phyloP scores from a whole-genome alignment of 164 flowering plant genomes.

The Tinospora cordifolia region DNA sequence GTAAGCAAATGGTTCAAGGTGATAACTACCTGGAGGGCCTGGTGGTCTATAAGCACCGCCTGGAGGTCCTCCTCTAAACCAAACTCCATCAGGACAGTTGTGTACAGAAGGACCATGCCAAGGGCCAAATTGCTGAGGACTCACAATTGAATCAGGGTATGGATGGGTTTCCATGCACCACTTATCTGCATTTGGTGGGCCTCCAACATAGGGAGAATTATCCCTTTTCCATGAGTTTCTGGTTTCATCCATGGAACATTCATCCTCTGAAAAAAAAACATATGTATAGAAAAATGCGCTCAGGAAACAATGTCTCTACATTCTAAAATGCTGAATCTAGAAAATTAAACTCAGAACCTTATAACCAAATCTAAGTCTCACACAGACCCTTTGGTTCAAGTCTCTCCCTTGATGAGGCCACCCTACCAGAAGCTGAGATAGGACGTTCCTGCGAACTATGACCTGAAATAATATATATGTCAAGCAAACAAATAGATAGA shows the following conservation, averaged over 20 bases:
- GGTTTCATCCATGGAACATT: conserved; percentile 26
- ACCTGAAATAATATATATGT: conserved; percentile 30
- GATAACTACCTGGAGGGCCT: conserved; percentile 64
- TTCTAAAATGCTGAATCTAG: background rate
- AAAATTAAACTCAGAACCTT: background rate
- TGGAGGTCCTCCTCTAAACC: conserved; percentile 74
- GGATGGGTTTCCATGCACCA: conserved; percentile 63
- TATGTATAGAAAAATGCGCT: background rate
- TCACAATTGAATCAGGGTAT: conserved; percentile 42
- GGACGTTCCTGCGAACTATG: conserved; percentile 48
- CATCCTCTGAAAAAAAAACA: conserved; percentile 35
- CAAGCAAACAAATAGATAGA: background rate
- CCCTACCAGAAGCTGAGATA: conserved; percentile 48
- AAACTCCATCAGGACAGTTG: conserved; percentile 60
- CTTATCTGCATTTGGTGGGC: conserved; percentile 48
- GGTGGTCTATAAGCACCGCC: conserved; percentile 64
- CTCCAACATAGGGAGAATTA: conserved; percentile 29
- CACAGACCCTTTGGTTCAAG: conserved; percentile 37
- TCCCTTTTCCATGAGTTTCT: conserved; percentile 52
- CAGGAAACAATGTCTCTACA: background rate
- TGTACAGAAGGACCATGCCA: conserved; percentile 68
- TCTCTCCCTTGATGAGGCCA: conserved; percentile 26
- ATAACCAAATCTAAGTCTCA: conserved; percentile 1
- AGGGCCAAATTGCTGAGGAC: conserved; percentile 56
- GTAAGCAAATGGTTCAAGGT: conserved; percentile 70